These are phyloP conservation scores for Stellera chamaejasme DNA, from an alignment of 345 rosid genomes.

Conservation along the genomic window DNA sequence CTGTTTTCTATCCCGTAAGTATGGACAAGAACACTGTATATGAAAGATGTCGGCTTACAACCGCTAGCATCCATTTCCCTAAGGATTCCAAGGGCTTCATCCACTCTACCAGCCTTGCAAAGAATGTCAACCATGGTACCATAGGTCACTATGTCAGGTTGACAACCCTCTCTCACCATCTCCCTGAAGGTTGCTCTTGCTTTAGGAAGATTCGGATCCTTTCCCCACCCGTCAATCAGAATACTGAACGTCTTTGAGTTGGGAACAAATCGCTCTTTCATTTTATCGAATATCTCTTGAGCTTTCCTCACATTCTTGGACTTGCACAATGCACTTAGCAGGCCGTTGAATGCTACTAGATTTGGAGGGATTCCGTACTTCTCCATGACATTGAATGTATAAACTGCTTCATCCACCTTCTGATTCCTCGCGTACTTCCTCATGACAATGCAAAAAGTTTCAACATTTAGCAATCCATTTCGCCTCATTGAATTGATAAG, in stretches of 20 bases:
- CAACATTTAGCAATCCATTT: conserved; percentile 56
- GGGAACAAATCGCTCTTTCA: conserved; percentile 45
- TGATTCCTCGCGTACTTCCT: conserved; percentile 75
- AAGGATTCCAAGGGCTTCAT: conserved; percentile 69
- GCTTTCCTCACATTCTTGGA: conserved; percentile 88
- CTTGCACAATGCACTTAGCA: conserved; percentile 85
- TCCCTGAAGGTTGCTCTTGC: conserved; percentile 71
- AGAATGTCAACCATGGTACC: conserved; percentile 80
- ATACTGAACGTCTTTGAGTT: conserved; percentile 80
- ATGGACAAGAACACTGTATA: conserved; percentile 78
- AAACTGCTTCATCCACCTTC: conserved; percentile 76
- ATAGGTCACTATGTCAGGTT: conserved; percentile 80
- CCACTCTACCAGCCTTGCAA: conserved; percentile 87
- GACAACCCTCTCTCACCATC: conserved; percentile 58
- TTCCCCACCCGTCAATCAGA: conserved; percentile 90
- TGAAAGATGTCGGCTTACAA: conserved; percentile 63
- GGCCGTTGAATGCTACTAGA: conserved; percentile 64
- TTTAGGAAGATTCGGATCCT: conserved; percentile 73
- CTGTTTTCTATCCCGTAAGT: conserved; percentile 68
- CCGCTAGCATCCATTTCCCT: conserved; percentile 46
- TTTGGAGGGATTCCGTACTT: conserved; percentile 57
- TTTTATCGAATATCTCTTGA: conserved; percentile 64
- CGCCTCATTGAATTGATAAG: conserved; percentile 66
- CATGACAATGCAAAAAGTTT: conserved; percentile 85
- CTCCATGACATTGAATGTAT: conserved; percentile 83